Base-by-base conservation (phyloP, 305 asterid genomes). In the Rubia peregrina region DNA sequence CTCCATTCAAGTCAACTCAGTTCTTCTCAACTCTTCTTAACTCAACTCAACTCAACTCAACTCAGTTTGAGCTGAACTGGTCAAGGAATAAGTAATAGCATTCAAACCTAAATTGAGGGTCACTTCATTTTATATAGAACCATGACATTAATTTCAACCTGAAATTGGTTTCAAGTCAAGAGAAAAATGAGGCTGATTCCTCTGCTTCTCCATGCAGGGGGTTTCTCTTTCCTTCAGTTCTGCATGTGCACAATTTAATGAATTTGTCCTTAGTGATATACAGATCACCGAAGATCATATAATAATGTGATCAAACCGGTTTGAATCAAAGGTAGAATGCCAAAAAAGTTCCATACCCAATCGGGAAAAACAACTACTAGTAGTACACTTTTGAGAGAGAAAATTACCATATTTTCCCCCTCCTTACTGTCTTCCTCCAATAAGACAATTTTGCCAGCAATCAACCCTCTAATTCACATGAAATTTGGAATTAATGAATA, bases 401-500 rank as follows among this genome's bases (percentile, higher is more conserved):
- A 26, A 51, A 51, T 17, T 51, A 17, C 24, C 22, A 51, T 17
- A 51, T 17, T 17, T 17, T 6, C 6, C 19, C 55, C 16, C 55
- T 13, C 19, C 7, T 13, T 5, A 6, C 59, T 21, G 61, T 21
- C 21, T 57, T 57, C 36, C 36, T 11, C 36, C 63, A 19, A 22
- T 57, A 57, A 22, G 63, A 57, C 63, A 57, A 26, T 33, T 61
- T 61, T 61, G 10, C 19, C 66, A 30, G 42, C 66, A 61, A 61
- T 26, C 66, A 30, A 13, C 21, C 16, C 48, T 62, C 2, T 17
- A 17, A 51, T 17, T 51, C 57, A 51, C 57, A 51, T 57, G 42
- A 33, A 61, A 61, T 61, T 61, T 30, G 65, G 22, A 61, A 26
- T 30, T 30, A 61, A 30, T 57, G 57, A 36, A 49, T 48, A 5